Percentiles rank a stretch among this genome's conserved stretches.
These are phyloP conservation scores for Diplodia corticola DNA, from an alignment of 2,329 filamentous ascomycete species.

Conservation along the genomic window DNA sequence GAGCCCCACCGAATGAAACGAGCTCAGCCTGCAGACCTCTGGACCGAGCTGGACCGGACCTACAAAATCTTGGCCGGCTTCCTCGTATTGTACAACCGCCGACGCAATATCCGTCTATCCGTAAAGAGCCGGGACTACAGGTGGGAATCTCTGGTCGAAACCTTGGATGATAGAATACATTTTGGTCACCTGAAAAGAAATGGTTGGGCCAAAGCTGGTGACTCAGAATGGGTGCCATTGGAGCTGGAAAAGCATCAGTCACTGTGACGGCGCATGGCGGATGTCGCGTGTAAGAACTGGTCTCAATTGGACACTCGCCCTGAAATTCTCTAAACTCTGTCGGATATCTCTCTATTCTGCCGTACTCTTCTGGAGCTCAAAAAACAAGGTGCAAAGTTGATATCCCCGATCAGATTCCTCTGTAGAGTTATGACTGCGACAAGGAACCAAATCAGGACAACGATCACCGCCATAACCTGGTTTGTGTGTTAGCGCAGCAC, in stretches of 20 bases:
- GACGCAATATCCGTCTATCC: not conserved
- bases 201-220: conserved; percentile 11
- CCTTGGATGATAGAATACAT: conserved; percentile 3
- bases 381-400: conserved; percentile 59
- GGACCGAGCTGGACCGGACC: conserved; percentile 31
- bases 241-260: not conserved
- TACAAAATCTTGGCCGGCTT: not conserved
- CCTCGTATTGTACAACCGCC: not conserved
- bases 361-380: not conserved
- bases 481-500: not conserved
- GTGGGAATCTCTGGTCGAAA: conserved; percentile 1
- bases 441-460: conserved; percentile 58
- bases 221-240: not conserved
- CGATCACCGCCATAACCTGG: conserved; percentile 50
- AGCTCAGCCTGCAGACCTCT: conserved; percentile 45
- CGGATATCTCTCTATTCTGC: not conserved
- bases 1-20: conserved; percentile 41
- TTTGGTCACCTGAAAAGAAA: not conserved
- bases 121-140: conserved; percentile 17
- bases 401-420: conserved; percentile 49
- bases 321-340: not conserved
- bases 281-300: not conserved
- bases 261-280: not conserved
- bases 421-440: conserved; percentile 53
- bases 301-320: not conserved